Percentiles rank a stretch among this genome's conserved stretches.
Evolutionary conservation across 2,329 filamentous ascomycete genomes (phyloP).

Genomic region (Acephala macrosclerotiorum): DNA sequence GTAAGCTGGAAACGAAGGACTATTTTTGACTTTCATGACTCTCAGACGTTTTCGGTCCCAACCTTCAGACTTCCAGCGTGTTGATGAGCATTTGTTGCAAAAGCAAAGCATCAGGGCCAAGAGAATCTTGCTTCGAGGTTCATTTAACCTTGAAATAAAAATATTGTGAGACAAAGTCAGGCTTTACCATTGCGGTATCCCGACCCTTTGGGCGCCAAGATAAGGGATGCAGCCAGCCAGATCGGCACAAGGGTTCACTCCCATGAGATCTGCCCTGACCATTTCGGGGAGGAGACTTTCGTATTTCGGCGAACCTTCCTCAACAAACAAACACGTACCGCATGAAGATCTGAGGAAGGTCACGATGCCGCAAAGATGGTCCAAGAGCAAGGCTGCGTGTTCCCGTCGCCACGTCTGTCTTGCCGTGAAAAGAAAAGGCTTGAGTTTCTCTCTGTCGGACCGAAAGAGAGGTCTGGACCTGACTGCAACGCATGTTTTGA

Average conservation of each 20-base stretch:
- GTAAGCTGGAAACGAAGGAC: background rate
- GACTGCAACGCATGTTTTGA: background rate
- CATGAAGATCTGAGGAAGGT: slow-evolving; percentile 3
- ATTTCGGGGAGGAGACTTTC: slow-evolving; percentile 5
- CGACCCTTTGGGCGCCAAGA: slow-evolving; percentile 18
- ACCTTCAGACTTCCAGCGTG: background rate
- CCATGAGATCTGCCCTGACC: background rate
- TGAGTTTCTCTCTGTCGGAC: background rate
- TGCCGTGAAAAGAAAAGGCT: slow-evolving; percentile 2
- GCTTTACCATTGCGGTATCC: slow-evolving; percentile 8
- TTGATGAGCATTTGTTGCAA: background rate
- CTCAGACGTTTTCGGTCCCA: background rate
- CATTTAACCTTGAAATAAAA: slow-evolving; percentile 15
- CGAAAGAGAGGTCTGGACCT: background rate
- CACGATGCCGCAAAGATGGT: background rate
- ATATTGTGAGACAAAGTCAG: slow-evolving; percentile 18
- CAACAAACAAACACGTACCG: slow-evolving; percentile 5
- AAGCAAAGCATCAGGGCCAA: background rate
- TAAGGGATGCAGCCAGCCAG: slow-evolving; percentile 19
- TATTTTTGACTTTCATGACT: background rate
- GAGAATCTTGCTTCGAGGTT: background rate
- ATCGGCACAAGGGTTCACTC: slow-evolving; percentile 22
- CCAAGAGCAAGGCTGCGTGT: slow-evolving; percentile 7
- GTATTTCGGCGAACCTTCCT: slow-evolving; percentile 21
- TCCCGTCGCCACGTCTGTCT: slow-evolving; percentile 18